phyloP scores from a whole-genome alignment of 2,329 filamentous ascomycete genomes.

The Ascocoryne sarcoides region DNA sequence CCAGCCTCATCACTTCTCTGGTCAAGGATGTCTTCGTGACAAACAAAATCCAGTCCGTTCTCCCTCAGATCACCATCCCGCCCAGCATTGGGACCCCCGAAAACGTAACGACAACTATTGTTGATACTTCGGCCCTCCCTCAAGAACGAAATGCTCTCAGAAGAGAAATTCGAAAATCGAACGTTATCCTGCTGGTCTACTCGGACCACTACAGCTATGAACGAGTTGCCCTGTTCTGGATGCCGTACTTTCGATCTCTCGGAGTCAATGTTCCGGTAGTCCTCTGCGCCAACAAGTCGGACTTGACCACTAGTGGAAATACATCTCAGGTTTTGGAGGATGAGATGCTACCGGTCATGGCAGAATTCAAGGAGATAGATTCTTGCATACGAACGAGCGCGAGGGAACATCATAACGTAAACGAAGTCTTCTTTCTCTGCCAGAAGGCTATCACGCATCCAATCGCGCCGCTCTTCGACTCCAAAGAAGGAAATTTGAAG shows the following conservation, averaged over 20 bases:
- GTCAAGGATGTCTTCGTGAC: slow-evolving; percentile 97
- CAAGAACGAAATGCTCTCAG: slow-evolving; percentile 85
- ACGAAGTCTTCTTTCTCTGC: slow-evolving; percentile 94
- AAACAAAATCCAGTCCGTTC: slow-evolving; percentile 87
- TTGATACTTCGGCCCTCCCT: slow-evolving; percentile 92
- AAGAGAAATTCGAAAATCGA: slow-evolving; percentile 92
- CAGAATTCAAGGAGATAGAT: slow-evolving; percentile 97
- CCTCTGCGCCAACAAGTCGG: slow-evolving; percentile 95
- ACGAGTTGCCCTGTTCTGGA: slow-evolving; percentile 92
- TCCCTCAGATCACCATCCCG: slow-evolving; percentile 91
- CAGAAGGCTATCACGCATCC: slow-evolving; percentile 97
- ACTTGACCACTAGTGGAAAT: slow-evolving; percentile 64
- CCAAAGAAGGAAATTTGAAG: slow-evolving; percentile 84
- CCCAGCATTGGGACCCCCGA: slow-evolving; percentile 88
- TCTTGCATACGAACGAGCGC: slow-evolving; percentile 94
- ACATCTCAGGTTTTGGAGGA: slow-evolving; percentile 85
- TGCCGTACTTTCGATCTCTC: slow-evolving; percentile 93
- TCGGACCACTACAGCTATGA: slow-evolving; percentile 99
- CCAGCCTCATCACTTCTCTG: slow-evolving; percentile 84
- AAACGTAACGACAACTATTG: slow-evolving; percentile 93
- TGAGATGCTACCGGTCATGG: slow-evolving; percentile 97
- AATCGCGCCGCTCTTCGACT: slow-evolving; percentile 92
- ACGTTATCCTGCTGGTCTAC: slow-evolving; percentile 94
- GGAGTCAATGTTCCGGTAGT: slow-evolving; percentile 99
- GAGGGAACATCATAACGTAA: slow-evolving; percentile 85